Base-by-base conservation (phyloP, 169 alveolate genomes). In the Plasmodium vinckei region DNA sequence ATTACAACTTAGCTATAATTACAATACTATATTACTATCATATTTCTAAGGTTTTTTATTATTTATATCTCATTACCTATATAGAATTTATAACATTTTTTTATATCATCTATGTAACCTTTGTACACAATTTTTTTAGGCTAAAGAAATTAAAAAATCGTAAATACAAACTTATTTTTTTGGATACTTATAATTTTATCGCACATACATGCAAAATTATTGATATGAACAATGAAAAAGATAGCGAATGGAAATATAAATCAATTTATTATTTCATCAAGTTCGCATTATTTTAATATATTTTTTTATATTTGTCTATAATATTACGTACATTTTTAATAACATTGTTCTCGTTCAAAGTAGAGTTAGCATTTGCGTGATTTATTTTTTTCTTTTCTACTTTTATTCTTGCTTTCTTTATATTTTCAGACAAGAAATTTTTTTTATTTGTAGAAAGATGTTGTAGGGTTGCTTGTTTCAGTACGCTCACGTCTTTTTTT, bases 71-170 rank as follows among this genome's bases (percentile, higher is more conserved):
- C 15, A 19, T 64, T 15, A 77, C 88, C 88, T 77, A 75, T 77
- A 44, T 77, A 77, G 56, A 77, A 77, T 54, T 77, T 77, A 56
- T 57, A 77, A 21, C 75, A 15, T 19, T 77, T 77, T 67, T 46
- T 27, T 21, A 51, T 77, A 33, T 77, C 88, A 17, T 77, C 88
- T 13, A 77, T 64, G 47, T 77, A 77, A 15, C 88, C 88, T 53
- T 77, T 77, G 33, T 77, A 77, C 2, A 77, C 59, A 6, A 77
- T 42, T 77, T 77, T 77, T 53, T 63, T 69, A 21, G 9, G 21
- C 33, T 57, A 21, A 5, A 57, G 21, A 57, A 15, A n/a, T 57
- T 57, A 9, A 57, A 57, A 57, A 15, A 0, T 33, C 42, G 7
- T 33, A 7, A 33, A 33, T 33, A 33, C 5, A 33, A 33, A 33